Base-by-base conservation (phyloP, 768 basidiomycete species). In the Mycena rebaudengoi region DNA sequence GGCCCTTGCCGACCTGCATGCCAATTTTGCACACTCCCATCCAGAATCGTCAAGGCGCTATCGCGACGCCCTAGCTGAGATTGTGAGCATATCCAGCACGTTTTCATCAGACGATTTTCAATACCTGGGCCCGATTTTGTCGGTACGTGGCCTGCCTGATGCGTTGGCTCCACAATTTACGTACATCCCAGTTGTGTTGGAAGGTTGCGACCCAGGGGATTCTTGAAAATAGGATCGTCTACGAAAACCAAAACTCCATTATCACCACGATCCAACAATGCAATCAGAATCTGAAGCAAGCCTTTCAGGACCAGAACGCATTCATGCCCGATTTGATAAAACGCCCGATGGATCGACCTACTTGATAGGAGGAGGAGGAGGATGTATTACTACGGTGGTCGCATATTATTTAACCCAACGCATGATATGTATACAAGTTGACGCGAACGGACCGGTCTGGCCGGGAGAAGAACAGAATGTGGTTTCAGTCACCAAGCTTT, bases 171-270 rank as follows among this genome's bases (percentile, higher is more conserved):
- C 20, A 4, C 23, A 16, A 4, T n/a, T 26, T 1, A 43, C 54
- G 29, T 44, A 26, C 3, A 16, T 3, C 8, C 0, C n/a, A 68
- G 66, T 20, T 68, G 20, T 64, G 66, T 23, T 68, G 66, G 66
- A 46, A 62, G 3, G 43, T 68, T 30, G 66, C 66, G 37, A 68
- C 66, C 20, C 64, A 64, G 30, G 48, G 66, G 23, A 68, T 68
- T 3, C 59, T 68, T 16, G 44, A 56, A 18, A 64, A 29, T 45
- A 21, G 58, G 39, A 62, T 68, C 7, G 50, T 68, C 3, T 68
- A 68, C 33, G 66, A 68, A 21, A 68, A 68, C 23, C 66, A 68
- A 53, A 48, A 68, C 18, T 60, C 66, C 6, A 60, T 68, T 10
- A 68, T 68, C 28, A 21, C 37, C 35, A 59, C 55, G 14, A 68